Base-by-base conservation (phyloP, 495 filamentous ascomycete genomes). In the Tuber umbilicatum region DNA sequence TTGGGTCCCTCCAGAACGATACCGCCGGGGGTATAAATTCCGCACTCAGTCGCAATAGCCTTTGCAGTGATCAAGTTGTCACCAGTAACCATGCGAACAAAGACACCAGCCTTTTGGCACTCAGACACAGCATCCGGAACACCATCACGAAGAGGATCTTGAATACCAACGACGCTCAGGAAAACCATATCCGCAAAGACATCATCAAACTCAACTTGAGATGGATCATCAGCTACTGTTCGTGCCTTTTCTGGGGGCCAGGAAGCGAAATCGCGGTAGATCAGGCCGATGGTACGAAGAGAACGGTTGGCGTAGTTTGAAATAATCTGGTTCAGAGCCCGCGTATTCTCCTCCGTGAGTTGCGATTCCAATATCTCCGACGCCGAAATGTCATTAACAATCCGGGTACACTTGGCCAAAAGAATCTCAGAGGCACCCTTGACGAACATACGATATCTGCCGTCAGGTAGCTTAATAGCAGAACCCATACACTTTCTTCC, bases 401-500 rank as follows among this genome's bases (percentile, higher is more conserved):
- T 88, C 19, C 83, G 85, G 21, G 86, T 88, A 70, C 90, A 90
- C 78, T 86, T 87, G 17, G 78, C 82, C 35, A 92, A 84, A 81
- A 94, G 84, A 73, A 97, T 94, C 79, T 97, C 93, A 0, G 93
- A 94, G n/a, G 93, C 93, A 60, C 93, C 93, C 83, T 97, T 97
- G 81, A 97, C 89, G 74, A 90, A 88, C 80, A 97, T 89, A 27
- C 93, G 87, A 77, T 88, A 91, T 75, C 86, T 87, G 68, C 90
- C 90, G 73, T 91, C 88, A 19, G 86, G 83, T 37, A 92, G 83
- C 79, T 89, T 89, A 21, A 90, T 82, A n/a, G 94, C 91, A 27
- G 90, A 86, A 6, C 93, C 93, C 93, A 97, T 97, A 81, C 93
- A 96, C 83, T 96, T 97, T 73, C 93, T 89, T 31, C 87, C 87